These are phyloP conservation scores for Przewalskia tangutica DNA, from an alignment of 257 asterid species.

Conservation along the genomic window DNA sequence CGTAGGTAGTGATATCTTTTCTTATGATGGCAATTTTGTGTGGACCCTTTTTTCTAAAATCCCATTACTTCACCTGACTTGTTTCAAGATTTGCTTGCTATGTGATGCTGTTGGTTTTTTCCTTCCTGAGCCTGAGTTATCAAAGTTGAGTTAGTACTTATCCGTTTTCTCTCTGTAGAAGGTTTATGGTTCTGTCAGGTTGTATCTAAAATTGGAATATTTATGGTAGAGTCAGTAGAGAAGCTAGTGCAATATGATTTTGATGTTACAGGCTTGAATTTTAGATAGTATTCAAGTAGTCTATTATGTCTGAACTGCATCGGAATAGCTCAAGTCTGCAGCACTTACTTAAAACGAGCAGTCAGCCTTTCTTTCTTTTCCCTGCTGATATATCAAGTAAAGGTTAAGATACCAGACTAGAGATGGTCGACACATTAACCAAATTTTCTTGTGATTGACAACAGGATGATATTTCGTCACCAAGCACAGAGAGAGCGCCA, in stretches of 20 bases:
- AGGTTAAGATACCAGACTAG: neutral
- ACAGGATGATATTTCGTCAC: slow-evolving; percentile 33
- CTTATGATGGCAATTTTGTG: neutral
- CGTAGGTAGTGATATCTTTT: neutral
- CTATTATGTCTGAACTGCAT: neutral
- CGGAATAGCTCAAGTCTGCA: neutral
- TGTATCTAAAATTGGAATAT: neutral
- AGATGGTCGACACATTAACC: slow-evolving; percentile 16
- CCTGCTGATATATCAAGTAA: neutral
- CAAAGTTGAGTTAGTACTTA: neutral
- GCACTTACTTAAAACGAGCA: neutral
- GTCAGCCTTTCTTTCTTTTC: neutral
- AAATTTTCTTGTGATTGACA: slow-evolving; percentile 30
- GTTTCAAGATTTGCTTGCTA: neutral
- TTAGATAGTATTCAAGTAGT: neutral
- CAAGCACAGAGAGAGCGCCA: slow-evolving; percentile 26
- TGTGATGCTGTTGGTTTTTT: neutral
- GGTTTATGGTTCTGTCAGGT: neutral
- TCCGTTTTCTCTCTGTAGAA: neutral
- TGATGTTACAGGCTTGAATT: neutral
- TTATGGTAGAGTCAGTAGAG: neutral
- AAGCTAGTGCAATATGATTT: neutral
- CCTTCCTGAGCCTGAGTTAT: neutral
- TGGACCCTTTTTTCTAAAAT: neutral
- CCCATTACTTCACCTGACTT: neutral